These are phyloP conservation scores for Raffaelea arxii DNA, from an alignment of 2,329 filamentous ascomycete species.

Conservation along the genomic window DNA sequence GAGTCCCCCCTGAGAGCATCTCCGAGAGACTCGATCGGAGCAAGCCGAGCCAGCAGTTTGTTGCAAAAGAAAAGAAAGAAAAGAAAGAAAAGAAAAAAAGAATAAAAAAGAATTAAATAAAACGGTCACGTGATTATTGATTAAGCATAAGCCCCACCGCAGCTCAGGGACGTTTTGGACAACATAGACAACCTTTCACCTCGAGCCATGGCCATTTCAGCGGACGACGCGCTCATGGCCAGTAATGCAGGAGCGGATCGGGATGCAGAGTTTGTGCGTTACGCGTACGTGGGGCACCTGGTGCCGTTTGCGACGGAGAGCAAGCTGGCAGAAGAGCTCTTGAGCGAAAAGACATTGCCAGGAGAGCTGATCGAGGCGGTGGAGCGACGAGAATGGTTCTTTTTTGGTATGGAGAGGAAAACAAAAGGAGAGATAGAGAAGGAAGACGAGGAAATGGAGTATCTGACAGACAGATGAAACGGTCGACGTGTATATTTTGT, in stretches of 20 bases:
- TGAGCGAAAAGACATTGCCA: constrained; percentile 15
- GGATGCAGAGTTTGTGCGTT: constrained; percentile 40
- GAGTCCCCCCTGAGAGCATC: too few relatives aligned
- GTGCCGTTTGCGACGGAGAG: constrained; percentile 48
- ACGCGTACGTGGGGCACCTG: constrained; percentile 50
- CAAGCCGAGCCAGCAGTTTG: neutral
- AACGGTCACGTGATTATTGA: neutral
- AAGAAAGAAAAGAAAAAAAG: neutral
- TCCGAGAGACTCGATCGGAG: too few relatives aligned
- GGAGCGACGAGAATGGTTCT: constrained; percentile 53
- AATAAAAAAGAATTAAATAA: neutral
- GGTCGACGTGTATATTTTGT: constrained; percentile 56
- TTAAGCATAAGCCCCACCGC: too few relatives aligned
- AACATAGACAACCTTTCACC: too few relatives aligned
- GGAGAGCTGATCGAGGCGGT: constrained; percentile 45
- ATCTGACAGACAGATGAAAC: too few relatives aligned
- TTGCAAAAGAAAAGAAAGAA: neutral
- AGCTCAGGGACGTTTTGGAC: too few relatives aligned
- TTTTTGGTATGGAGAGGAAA: constrained; percentile 71
- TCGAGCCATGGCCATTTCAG: constrained; percentile 1
- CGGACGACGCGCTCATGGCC: neutral
- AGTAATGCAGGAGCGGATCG: neutral
- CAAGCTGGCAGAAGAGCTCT: constrained; percentile 42
- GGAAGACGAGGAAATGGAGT: too few relatives aligned
- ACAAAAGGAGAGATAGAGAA: too few relatives aligned